Evolutionary conservation across 1,284 basidiomycete genomes (phyloP).

Genomic region (Cutaneotrichosporon mucoides): DNA sequence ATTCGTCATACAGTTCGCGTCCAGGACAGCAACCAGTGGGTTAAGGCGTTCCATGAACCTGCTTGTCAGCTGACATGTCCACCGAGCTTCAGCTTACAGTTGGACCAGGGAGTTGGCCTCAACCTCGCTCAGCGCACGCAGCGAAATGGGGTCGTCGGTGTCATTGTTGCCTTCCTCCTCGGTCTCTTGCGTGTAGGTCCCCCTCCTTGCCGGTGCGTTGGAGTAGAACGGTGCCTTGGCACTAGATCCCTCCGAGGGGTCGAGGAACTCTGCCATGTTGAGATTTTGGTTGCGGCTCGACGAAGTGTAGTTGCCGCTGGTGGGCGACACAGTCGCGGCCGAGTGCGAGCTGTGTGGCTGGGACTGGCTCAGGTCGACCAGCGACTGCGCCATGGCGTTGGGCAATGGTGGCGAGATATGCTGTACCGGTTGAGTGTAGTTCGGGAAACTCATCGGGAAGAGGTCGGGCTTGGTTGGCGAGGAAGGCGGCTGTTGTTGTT

Average conservation of each 20-base stretch:
- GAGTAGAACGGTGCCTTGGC: slow-evolving; percentile 25
- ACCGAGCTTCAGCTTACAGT: slow-evolving; percentile 12
- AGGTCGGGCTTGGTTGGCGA: neutral
- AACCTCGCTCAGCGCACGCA: slow-evolving; percentile 25
- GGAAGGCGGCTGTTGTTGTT: neutral
- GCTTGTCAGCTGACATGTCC: slow-evolving; percentile 2
- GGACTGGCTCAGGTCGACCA: slow-evolving; percentile 4
- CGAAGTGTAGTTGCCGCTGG: neutral
- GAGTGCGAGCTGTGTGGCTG: neutral
- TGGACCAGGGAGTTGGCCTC: slow-evolving; percentile 28
- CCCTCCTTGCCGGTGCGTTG: slow-evolving; percentile 14
- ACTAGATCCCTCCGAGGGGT: slow-evolving; percentile 20
- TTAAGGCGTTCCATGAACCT: slow-evolving; percentile 35
- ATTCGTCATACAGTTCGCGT: slow-evolving; percentile 20
- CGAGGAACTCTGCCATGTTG: slow-evolving; percentile 28
- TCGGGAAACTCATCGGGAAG: neutral
- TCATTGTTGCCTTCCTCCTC: slow-evolving; percentile 12
- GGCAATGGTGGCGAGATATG: neutral
- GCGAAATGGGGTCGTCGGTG: slow-evolving; percentile 24
- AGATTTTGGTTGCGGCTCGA: slow-evolving; percentile 14
- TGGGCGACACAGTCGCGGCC: neutral
- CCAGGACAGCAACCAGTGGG: slow-evolving; percentile 29
- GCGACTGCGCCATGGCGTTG: slow-evolving; percentile 1
- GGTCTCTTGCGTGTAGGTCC: neutral
- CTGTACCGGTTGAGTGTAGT: neutral